These are phyloP conservation scores for Wickerhamiella kazuoi DNA, from an alignment of 805 yeast species.

Conservation along the genomic window DNA sequence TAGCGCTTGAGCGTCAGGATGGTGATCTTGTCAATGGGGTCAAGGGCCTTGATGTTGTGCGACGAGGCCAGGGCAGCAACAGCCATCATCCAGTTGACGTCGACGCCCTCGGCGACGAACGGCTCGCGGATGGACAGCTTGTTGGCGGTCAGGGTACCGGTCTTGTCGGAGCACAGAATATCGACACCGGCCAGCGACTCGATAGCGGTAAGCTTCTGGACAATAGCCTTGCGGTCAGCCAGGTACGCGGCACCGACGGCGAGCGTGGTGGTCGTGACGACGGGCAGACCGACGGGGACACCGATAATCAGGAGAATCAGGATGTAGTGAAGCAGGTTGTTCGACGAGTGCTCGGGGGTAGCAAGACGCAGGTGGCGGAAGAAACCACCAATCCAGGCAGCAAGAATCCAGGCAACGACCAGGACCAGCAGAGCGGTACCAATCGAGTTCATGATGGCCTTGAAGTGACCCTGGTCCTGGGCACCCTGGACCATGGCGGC, in stretches of 20 bases:
- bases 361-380: slow-evolving; percentile 84
- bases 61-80: slow-evolving; percentile 96
- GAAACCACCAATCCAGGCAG: slow-evolving; percentile 90
- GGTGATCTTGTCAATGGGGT: slow-evolving; percentile 94
- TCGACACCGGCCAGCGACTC: slow-evolving; percentile 96
- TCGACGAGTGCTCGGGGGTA: slow-evolving; percentile 27
- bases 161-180: slow-evolving; percentile 90
- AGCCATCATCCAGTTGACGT: slow-evolving; percentile 89
- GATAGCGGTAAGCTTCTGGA: slow-evolving; percentile 88
- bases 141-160: slow-evolving; percentile 95
- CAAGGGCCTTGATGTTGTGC: slow-evolving; percentile 95
- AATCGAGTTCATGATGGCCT: slow-evolving; percentile 93
- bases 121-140: slow-evolving; percentile 91
- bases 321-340: slow-evolving; percentile 67
- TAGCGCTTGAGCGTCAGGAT: slow-evolving; percentile 70
- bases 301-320: slow-evolving; percentile 90
- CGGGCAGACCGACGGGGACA: slow-evolving; percentile 98
- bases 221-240: slow-evolving; percentile 93
- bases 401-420: slow-evolving; percentile 67
- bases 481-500: slow-evolving; percentile 95
- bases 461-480: slow-evolving; percentile 91
- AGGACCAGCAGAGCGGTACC: slow-evolving; percentile 82
- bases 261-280: slow-evolving; percentile 95
- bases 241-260: slow-evolving; percentile 99
- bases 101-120: slow-evolving; percentile 95